Percentiles rank a stretch among this genome's conserved stretches.
Evolutionary conservation across 2,329 filamentous ascomycete species (phyloP).

Genomic region (Fusarium longipes): DNA sequence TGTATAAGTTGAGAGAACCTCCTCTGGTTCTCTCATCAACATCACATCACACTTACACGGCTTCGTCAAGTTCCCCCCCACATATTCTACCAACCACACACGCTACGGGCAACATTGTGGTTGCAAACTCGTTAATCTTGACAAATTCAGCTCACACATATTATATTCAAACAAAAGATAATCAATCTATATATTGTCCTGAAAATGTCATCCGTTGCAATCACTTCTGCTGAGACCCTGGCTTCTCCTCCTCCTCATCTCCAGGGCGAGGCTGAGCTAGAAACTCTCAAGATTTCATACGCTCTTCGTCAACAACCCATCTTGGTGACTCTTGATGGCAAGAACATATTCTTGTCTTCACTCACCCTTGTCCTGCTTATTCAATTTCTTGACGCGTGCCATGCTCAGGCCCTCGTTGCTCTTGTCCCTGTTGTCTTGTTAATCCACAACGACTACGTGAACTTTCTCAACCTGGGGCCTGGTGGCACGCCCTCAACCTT

Average conservation of each 20-base stretch:
- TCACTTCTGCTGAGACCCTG: constrained; percentile 46
- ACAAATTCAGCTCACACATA: background rate
- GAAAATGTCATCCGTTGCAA: constrained; percentile 45
- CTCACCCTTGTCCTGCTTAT: constrained; percentile 62
- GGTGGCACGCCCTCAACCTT: constrained; percentile 83
- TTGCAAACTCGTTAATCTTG: constrained; percentile 10
- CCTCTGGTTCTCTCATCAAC: constrained; percentile 13
- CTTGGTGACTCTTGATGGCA: constrained; percentile 64
- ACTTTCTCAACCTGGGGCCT: constrained; percentile 81
- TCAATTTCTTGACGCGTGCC: constrained; percentile 61
- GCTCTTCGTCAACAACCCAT: constrained; percentile 59
- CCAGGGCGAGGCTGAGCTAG: constrained; percentile 37
- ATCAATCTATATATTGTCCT: background rate
- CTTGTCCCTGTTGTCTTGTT: constrained; percentile 61
- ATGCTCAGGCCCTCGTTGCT: constrained; percentile 62
- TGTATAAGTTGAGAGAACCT: constrained; percentile 4
- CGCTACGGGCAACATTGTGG: constrained; percentile 31
- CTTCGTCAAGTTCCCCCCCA: background rate
- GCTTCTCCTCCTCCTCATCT: constrained; percentile 36
- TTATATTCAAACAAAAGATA: background rate
- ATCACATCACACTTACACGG: constrained; percentile 38
- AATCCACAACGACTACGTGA: constrained; percentile 77
- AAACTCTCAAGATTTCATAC: constrained; percentile 38
- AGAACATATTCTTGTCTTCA: constrained; percentile 59
- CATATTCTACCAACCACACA: constrained; percentile 4